Evolutionary conservation across 139 green algal genomes (phyloP).

Genomic region (Haematococcus sp.): DNA sequence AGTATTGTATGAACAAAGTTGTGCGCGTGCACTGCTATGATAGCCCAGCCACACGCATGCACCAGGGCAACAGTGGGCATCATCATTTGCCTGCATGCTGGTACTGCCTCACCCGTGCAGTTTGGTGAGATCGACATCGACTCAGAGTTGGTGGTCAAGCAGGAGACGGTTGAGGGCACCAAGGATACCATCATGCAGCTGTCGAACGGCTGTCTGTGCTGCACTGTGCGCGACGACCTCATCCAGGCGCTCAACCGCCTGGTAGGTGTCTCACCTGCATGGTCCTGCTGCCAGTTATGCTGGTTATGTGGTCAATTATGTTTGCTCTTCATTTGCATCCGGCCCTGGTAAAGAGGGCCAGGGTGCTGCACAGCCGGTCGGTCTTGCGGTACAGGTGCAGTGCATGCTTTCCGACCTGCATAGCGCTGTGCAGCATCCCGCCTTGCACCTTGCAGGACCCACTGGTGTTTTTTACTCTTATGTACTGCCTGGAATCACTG

Average conservation of each 20-base stretch:
- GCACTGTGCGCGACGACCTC: slow-evolving; percentile 89
- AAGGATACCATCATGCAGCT: slow-evolving; percentile 87
- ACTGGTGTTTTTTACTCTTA: too few relatives aligned
- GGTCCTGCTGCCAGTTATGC: too few relatives aligned
- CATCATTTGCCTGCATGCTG: not conserved
- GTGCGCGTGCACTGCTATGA: not conserved
- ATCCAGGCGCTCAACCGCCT: slow-evolving; percentile 80
- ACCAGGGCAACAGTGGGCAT: not conserved
- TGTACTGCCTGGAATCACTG: too few relatives aligned
- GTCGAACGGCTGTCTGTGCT: slow-evolving; percentile 97
- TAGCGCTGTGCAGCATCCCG: too few relatives aligned
- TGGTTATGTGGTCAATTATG: too few relatives aligned
- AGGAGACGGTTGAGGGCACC: slow-evolving; percentile 44
- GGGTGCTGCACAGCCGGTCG: too few relatives aligned
- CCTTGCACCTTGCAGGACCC: too few relatives aligned
- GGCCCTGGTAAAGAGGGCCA: too few relatives aligned
- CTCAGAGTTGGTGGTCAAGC: slow-evolving; percentile 65
- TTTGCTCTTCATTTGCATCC: too few relatives aligned
- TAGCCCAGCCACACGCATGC: not conserved
- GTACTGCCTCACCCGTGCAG: slow-evolving; percentile 39
- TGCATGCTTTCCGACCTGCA: too few relatives aligned
- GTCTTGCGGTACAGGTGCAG: too few relatives aligned
- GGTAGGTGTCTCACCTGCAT: slow-evolving; percentile 41
- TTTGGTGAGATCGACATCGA: slow-evolving; percentile 98
- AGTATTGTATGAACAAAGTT: not conserved